Evolutionary conservation across 495 filamentous ascomycete species (phyloP).

Genomic region (Aspergillus panamensis): DNA sequence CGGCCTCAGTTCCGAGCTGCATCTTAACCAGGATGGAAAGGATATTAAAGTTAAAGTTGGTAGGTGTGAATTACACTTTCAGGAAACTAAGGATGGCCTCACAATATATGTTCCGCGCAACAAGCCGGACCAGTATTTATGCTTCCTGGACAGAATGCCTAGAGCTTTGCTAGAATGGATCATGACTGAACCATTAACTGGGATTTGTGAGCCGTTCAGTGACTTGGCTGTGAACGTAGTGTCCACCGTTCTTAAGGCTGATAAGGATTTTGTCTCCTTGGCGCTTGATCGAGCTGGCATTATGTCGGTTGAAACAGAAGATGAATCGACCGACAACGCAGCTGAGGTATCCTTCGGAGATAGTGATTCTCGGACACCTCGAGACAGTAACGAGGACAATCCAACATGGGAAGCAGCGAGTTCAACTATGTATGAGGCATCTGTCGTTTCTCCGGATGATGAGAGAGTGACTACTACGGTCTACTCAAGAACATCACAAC

Average conservation of each 20-base stretch:
- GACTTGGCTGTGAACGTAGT: slow-evolving; percentile 16
- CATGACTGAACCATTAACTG: slow-evolving; percentile 28
- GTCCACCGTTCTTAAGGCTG: slow-evolving; percentile 19
- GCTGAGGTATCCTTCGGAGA: neutral
- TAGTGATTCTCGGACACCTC: neutral
- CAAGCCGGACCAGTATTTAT: slow-evolving; percentile 28
- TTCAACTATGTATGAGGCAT: neutral
- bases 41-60: slow-evolving; percentile 16
- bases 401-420: neutral
- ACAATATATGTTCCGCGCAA: slow-evolving; percentile 38
- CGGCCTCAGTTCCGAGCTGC: slow-evolving; percentile 28
- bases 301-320: slow-evolving; percentile 14
- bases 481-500: neutral
- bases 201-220: slow-evolving; percentile 16
- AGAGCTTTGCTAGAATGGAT: slow-evolving; percentile 30
- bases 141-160: slow-evolving; percentile 33
- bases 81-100: slow-evolving; percentile 23
- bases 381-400: neutral
- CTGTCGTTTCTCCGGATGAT: neutral
- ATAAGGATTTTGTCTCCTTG: slow-evolving; percentile 3
- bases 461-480: neutral
- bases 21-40: slow-evolving; percentile 25
- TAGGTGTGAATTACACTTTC: slow-evolving; percentile 30
- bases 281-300: slow-evolving; percentile 16
- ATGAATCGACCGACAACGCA: neutral